Percentiles rank a stretch among this genome's conserved stretches.
Evolutionary conservation across 345 rosid species (phyloP).

Genomic region (Salix brachista): DNA sequence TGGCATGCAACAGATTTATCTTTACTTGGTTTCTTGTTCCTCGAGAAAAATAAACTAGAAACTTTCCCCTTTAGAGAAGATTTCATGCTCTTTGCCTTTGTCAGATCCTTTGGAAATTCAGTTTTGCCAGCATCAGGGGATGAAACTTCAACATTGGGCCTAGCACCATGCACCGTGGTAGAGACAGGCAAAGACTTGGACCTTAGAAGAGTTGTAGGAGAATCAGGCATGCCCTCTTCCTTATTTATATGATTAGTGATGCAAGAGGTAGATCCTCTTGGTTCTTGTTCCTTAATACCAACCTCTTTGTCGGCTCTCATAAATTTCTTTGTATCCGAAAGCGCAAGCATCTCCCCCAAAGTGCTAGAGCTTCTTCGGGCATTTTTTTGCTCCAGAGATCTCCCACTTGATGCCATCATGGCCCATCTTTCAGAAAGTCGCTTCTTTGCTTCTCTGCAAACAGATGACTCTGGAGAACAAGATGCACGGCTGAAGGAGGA

Average conservation of each 20-base stretch:
- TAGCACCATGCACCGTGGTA: conserved; percentile 36
- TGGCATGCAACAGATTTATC: conserved; percentile 42
- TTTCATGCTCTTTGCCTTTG: conserved; percentile 49
- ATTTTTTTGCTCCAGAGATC: conserved; percentile 44
- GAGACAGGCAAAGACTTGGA: conserved; percentile 79
- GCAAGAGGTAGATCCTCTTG: conserved; percentile 51
- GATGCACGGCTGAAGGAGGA: conserved; percentile 68
- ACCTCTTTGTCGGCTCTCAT: conserved; percentile 36
- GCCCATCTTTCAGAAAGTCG: conserved; percentile 97
- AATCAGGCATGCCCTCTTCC: conserved; percentile 37
- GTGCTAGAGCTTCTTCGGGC: conserved; percentile 64
- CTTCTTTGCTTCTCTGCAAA: conserved; percentile 70
- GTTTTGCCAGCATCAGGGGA: conserved; percentile 37
- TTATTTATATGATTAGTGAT: conserved; percentile 35
- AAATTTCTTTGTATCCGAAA: conserved; percentile 51
- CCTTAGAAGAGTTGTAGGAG: conserved; percentile 57
- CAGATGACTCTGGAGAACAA: conserved; percentile 87
- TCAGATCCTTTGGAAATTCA: conserved; percentile 44
- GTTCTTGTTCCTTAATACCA: conserved; percentile 37
- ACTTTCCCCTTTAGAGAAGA: conserved; percentile 68
- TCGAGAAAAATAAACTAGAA: conserved; percentile 75
- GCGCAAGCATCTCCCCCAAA: conserved; percentile 94
- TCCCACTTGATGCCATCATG: conserved; percentile 66
- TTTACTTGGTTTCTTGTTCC: conserved; percentile 56
- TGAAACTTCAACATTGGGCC: conserved; percentile 44